These are phyloP conservation scores for Osmozyma mogii DNA, from an alignment of 805 yeast genomes.

Conservation along the genomic window DNA sequence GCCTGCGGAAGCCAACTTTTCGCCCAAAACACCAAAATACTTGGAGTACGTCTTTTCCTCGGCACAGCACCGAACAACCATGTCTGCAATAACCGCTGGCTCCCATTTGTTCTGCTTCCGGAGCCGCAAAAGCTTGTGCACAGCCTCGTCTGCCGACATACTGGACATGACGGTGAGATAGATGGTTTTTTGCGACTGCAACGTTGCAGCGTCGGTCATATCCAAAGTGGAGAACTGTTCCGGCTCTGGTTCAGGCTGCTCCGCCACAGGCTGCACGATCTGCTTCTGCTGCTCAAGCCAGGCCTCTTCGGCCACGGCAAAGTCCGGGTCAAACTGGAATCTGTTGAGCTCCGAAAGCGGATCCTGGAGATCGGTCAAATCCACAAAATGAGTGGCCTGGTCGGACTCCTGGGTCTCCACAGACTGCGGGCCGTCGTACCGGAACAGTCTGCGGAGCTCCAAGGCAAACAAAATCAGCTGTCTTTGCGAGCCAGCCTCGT, in stretches of 20 bases:
- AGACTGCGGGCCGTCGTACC: constrained; percentile 26
- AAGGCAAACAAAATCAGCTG: constrained; percentile 24
- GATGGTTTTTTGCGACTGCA: constrained; percentile 65
- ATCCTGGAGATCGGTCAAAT: constrained; percentile 44
- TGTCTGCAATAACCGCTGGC: constrained; percentile 46
- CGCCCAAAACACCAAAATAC: constrained; percentile 72
- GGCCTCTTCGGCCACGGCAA: constrained; percentile 39
- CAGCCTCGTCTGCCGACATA: constrained; percentile 87
- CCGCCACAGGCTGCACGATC: constrained; percentile 21
- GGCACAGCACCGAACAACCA: constrained; percentile 71
- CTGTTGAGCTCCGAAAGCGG: constrained; percentile 41
- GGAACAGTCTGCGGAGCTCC: constrained; percentile 5
- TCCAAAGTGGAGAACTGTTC: constrained; percentile 40
- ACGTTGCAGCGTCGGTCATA: constrained; percentile 56
- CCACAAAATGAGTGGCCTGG: constrained; percentile 45
- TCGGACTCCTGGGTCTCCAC: constrained; percentile 64
- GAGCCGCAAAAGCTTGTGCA: constrained; percentile 67
- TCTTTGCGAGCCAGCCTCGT: constrained; percentile 29
- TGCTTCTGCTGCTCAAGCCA: constrained; percentile 38
- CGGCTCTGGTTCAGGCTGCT: constrained; percentile 1
- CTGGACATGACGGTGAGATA: constrained; percentile 83
- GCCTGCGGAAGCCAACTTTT: constrained; percentile 47
- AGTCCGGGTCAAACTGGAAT: constrained; percentile 45
- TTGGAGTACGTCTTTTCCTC: constrained; percentile 85
- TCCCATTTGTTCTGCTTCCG: constrained; percentile 12